Evolutionary conservation across 176 grass and related monocot species (phyloP).

Genomic region (Aegilops sharonensis): DNA sequence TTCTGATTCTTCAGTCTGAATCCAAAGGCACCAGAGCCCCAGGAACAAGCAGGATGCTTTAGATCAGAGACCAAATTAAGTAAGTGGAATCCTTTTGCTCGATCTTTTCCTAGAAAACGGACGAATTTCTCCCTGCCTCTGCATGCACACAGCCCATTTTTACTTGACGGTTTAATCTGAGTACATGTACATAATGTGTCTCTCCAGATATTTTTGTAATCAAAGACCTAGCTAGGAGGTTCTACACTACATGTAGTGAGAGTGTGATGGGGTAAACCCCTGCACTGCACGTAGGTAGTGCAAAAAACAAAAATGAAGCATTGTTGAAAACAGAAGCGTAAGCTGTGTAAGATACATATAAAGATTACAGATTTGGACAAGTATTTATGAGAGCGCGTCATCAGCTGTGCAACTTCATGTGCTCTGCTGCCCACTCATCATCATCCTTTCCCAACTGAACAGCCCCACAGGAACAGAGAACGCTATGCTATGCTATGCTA

Average conservation of each 20-base stretch:
- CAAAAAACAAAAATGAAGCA: background rate
- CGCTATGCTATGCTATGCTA: too few species aligned
- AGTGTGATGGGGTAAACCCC: background rate
- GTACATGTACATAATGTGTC: background rate
- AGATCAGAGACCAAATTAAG: slow-evolving; percentile 20
- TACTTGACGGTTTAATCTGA: background rate
- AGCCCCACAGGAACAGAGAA: slow-evolving; percentile 16
- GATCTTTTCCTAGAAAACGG: background rate
- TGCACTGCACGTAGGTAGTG: background rate
- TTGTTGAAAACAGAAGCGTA: slow-evolving; percentile 27
- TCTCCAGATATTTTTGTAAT: background rate
- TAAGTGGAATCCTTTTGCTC: slow-evolving; percentile 39
- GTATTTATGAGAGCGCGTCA: slow-evolving; percentile 52
- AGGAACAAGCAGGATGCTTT: slow-evolving; percentile 16
- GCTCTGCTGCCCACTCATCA: slow-evolving; percentile 39
- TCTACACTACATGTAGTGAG: background rate
- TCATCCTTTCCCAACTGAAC: slow-evolving; percentile 31
- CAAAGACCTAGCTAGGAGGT: background rate
- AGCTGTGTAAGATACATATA: background rate
- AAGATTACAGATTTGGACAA: slow-evolving; percentile 17
- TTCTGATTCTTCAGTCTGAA: slow-evolving; percentile 34
- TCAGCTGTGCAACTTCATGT: slow-evolving; percentile 46
- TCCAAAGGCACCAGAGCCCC: slow-evolving; percentile 38
- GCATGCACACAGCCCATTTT: background rate
- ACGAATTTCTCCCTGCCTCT: background rate